These are phyloP conservation scores for Flaveria bidentis DNA, from an alignment of 129 eudicot species.

Conservation along the genomic window DNA sequence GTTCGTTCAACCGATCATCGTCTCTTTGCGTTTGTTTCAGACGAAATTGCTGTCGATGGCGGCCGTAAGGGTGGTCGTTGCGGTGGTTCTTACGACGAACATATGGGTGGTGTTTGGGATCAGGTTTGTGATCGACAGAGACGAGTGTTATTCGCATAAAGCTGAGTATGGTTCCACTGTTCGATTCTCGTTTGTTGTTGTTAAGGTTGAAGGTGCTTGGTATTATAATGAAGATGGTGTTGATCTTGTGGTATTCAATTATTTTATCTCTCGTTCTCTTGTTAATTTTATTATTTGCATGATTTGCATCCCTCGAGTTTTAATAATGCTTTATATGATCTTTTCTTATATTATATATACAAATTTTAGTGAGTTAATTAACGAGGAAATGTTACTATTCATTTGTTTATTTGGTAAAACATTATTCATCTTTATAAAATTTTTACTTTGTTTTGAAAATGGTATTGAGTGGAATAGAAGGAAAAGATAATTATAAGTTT, in stretches of 20 bases:
- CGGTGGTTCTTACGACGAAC: constrained; percentile 34
- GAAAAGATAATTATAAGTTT: no score
- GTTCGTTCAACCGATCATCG: background rate
- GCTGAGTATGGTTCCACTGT: constrained; percentile 72
- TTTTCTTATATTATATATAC: no score
- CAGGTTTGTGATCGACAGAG: constrained; percentile 81
- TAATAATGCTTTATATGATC: no score
- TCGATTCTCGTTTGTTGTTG: constrained; percentile 79
- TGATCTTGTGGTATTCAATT: constrained; percentile 71
- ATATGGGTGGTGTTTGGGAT: constrained; percentile 56
- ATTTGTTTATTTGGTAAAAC: no score
- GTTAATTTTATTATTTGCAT: constrained; percentile 3
- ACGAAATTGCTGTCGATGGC: constrained; percentile 37
- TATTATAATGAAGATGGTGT: constrained; percentile 72
- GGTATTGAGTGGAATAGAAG: no score
- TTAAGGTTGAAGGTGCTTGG: constrained; percentile 82
- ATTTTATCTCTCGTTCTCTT: background rate
- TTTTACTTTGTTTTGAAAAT: no score
- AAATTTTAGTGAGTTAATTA: no score
- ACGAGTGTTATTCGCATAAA: constrained; percentile 84
- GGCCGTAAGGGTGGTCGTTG: constrained; percentile 27
- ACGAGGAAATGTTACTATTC: no score
- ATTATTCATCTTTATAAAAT: no score
- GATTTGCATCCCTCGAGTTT: background rate
- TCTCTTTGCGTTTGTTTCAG: constrained; percentile 33